Evolutionary conservation across 169 alveolate species (phyloP), one percentile per base, ranked within the genome.

Genomic region (Neospora caninum): DNA sequence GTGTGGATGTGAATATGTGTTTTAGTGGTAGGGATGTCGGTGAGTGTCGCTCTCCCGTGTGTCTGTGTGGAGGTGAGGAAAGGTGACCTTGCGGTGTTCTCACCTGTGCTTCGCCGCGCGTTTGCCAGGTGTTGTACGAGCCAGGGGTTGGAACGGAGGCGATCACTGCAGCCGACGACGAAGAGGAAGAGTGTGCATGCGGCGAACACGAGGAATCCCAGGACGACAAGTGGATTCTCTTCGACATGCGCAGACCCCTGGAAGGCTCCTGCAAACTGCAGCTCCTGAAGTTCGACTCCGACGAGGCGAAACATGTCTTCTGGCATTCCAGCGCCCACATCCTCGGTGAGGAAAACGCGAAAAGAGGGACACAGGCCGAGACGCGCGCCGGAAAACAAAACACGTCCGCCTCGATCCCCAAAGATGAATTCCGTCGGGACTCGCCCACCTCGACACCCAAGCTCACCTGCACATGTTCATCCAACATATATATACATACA

Each of bases 281-380:
- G 86, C 94, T 95, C 58, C 73, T 95, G 49, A 92, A 88, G 91
- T 98, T 99, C 93, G 99, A 99, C 70, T 97, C 98, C 53, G 96
- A 95, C 78, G 99, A 98, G 93, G 99, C 99, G 45, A 97, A 98
- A 93, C 97, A 97, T 92, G 98, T 98, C 2, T 99, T 99, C 95
- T 99, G 99, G 99, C 99, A 99, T 96, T 99, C 99, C 20, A 97
- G 99, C 38, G 99, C 99, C 22, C 99, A 99, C 94, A 97, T 99
- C 42, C 97, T 99, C 58, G 99, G 98, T 89, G 58, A 64, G 93
- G 20, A 27, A 16, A 22, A 29, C 73, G 18, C 67, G 22, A 20
- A 38, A 31, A 34, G n/a, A n/a, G n/a, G n/a, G n/a, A n/a, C n/a
- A n/a, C n/a, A n/a, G n/a, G n/a, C n/a, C n/a, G n/a, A n/a, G n/a